A percentile compares a stretch with the other conserved stretches of the same genome.
These are phyloP conservation scores for Marasmius tenuissimus DNA, from an alignment of 1,284 basidiomycete genomes.

Conservation along the genomic window DNA sequence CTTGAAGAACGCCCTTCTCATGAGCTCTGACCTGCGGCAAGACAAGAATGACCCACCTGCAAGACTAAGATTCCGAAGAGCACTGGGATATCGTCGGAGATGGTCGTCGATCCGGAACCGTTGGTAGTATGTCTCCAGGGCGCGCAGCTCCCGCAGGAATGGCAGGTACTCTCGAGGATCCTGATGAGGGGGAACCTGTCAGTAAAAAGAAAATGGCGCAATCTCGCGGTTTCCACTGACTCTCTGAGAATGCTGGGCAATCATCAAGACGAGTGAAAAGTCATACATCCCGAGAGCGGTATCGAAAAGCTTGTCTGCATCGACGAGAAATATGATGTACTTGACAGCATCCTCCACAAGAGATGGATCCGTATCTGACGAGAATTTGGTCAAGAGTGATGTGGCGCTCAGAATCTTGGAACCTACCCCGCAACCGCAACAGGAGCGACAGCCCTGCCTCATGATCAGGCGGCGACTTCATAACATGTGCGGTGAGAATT, in stretches of 20 bases:
- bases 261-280: conserved; percentile 92
- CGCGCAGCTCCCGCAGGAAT: conserved; percentile 88
- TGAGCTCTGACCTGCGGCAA: not conserved
- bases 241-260: conserved; percentile 97
- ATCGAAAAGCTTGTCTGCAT: conserved; percentile 90
- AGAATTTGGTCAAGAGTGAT: not conserved
- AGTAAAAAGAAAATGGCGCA: too few relatives aligned
- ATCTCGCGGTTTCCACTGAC: conserved; percentile 36
- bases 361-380: conserved; percentile 65
- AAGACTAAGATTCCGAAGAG: conserved; percentile 72
- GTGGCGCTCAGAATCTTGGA: not conserved
- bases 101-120: conserved; percentile 93
- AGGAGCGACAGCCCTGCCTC: conserved; percentile 82
- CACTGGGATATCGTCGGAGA: conserved; percentile 75
- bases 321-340: conserved; percentile 97
- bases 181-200: conserved; percentile 36
- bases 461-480: conserved; percentile 90
- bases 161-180: conserved; percentile 98
- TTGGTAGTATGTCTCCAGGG: conserved; percentile 82
- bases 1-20: conserved; percentile 31
- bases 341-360: conserved; percentile 95
- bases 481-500: conserved; percentile 90
- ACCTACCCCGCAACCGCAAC: conserved; percentile 73
- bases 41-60: conserved; percentile 52
- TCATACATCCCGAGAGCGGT: conserved; percentile 99